Percentiles rank a stretch among this genome's conserved stretches.
Conservation (phyloP, 2,329 filamentous ascomycete genomes). For the Monilinia fructicola region DNA sequence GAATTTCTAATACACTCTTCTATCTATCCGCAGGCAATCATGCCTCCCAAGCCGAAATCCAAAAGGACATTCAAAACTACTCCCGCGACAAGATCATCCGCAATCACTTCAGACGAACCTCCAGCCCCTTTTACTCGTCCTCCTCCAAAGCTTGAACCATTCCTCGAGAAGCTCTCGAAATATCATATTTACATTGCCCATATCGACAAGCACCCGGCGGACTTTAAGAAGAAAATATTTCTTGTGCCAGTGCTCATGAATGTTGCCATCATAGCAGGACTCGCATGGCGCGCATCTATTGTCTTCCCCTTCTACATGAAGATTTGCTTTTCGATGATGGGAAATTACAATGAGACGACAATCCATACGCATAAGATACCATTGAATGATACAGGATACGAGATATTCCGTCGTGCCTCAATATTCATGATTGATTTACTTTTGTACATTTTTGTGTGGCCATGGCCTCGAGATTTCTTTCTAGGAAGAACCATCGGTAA, state of each 20-base stretch:
- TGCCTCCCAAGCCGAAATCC: constrained; percentile 39
- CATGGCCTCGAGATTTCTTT: constrained; percentile 74
- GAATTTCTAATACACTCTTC: constrained; percentile 4
- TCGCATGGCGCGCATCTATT: constrained; percentile 66
- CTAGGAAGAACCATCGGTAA: constrained; percentile 56
- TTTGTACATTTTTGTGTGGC: constrained; percentile 65
- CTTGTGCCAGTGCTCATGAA: constrained; percentile 77
- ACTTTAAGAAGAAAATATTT: constrained; percentile 82
- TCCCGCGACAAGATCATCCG: constrained; percentile 25
- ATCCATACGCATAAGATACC: constrained; percentile 58
- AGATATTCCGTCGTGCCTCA: constrained; percentile 52
- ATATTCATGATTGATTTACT: constrained; percentile 74
- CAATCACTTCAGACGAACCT: constrained; percentile 36
- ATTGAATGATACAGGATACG: constrained; percentile 55
- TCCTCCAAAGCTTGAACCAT: constrained; percentile 61
- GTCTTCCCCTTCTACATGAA: constrained; percentile 69
- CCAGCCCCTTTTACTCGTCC: constrained; percentile 69
- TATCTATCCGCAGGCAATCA: constrained; percentile 24
- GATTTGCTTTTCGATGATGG: constrained; percentile 38
- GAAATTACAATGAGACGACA: constrained; percentile 57
- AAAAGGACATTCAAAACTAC: constrained; percentile 37
- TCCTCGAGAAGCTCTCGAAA: constrained; percentile 65
- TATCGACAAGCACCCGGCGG: constrained; percentile 67
- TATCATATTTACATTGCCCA: constrained; percentile 81
- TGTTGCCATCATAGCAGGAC: constrained; percentile 59